These are phyloP conservation scores for Quercus rubra DNA, from an alignment of 306 rosid species.

Conservation along the genomic window DNA sequence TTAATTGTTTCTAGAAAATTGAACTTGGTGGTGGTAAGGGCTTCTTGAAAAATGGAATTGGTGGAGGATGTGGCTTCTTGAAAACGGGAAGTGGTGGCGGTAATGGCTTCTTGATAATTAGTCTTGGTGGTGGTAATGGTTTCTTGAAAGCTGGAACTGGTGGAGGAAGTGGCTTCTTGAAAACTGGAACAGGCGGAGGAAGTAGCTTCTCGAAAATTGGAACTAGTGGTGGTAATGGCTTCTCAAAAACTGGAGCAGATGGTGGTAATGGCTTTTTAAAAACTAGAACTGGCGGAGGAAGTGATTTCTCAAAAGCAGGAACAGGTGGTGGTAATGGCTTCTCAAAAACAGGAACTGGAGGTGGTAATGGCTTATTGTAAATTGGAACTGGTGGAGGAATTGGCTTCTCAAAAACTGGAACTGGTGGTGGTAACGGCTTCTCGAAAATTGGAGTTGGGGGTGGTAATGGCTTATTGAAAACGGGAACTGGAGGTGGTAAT, in stretches of 20 bases:
- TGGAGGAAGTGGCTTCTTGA: neutral
- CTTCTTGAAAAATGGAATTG: slow-evolving; percentile 17
- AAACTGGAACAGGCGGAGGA: neutral
- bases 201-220: neutral
- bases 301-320: too few species aligned
- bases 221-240: neutral
- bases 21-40: slow-evolving; percentile 15
- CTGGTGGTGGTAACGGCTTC: neutral
- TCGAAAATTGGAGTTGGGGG: neutral
- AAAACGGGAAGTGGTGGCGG: neutral
- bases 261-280: neutral
- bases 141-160: neutral
- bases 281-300: neutral
- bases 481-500: neutral
- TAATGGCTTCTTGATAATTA: neutral
- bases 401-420: too few species aligned
- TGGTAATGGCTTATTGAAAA: slow-evolving; percentile 8
- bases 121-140: neutral
- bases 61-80: neutral
- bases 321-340: too few species aligned
- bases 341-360: too few species aligned
- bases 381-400: too few species aligned
- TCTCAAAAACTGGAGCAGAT: neutral
- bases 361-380: too few species aligned
- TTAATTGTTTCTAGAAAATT: neutral